Evolutionary conservation across 2,329 filamentous ascomycete genomes (phyloP).

Genomic region (Graphilbum sp.): DNA sequence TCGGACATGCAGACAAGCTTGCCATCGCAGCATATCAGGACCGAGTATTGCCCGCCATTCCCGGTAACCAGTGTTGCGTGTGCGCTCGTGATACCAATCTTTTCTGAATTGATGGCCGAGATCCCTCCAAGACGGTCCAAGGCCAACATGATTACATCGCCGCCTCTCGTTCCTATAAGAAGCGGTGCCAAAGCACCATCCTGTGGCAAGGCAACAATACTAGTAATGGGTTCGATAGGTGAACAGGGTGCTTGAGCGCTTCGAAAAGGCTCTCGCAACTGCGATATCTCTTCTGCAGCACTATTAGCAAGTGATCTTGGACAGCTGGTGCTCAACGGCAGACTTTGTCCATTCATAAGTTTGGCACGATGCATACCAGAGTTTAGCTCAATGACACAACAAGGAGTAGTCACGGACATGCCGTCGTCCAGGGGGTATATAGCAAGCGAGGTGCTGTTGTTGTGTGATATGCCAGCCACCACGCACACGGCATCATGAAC

Average conservation of each 20-base stretch:
- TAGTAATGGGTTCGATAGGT: slow-evolving; percentile 27
- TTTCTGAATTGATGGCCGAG: slow-evolving; percentile 11
- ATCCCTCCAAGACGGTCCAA: slow-evolving; percentile 10
- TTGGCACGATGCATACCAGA: slow-evolving; percentile 8
- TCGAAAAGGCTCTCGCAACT: neutral
- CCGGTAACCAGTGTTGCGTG: slow-evolving; percentile 10
- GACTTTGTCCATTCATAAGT: too few relatives aligned
- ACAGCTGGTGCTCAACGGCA: too few relatives aligned
- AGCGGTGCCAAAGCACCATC: slow-evolving; percentile 13
- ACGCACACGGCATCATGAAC: slow-evolving; percentile 14
- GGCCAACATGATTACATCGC: slow-evolving; percentile 28
- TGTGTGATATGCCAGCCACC: slow-evolving; percentile 18
- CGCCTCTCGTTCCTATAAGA: slow-evolving; percentile 34
- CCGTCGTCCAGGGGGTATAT: slow-evolving; percentile 11
- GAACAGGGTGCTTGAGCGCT: neutral
- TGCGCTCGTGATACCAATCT: slow-evolving; percentile 12
- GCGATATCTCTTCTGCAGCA: neutral
- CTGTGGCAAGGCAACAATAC: slow-evolving; percentile 17
- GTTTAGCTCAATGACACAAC: slow-evolving; percentile 9
- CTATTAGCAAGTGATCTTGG: neutral
- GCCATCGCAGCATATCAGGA: slow-evolving; percentile 32
- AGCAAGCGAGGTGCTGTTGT: slow-evolving; percentile 18
- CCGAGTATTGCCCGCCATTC: slow-evolving; percentile 10
- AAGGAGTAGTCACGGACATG: neutral
- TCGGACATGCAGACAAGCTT: slow-evolving; percentile 26